phyloP scores from a whole-genome alignment of 768 basidiomycete genomes.

The Leccinum incarnatum region DNA sequence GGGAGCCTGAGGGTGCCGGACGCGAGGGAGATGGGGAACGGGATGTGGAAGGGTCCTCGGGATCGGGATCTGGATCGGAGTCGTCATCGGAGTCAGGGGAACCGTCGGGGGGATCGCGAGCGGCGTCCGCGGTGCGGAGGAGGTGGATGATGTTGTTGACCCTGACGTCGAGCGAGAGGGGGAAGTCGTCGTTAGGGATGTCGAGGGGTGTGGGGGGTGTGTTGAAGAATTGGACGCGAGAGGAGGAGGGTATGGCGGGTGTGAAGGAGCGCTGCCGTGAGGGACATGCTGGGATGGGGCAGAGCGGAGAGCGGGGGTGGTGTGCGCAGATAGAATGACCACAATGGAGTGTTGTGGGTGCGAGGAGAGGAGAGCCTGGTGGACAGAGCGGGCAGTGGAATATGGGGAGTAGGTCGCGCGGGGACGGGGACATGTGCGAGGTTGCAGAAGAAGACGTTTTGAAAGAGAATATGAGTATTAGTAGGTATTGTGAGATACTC shows the following conservation, averaged over 20 bases:
- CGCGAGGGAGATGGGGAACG: not conserved
- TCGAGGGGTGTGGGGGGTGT: slow-evolving; percentile 30
- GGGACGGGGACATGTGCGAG: slow-evolving; percentile 20
- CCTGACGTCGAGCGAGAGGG: slow-evolving; percentile 48
- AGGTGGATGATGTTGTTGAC: slow-evolving; percentile 54
- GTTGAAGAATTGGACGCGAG: slow-evolving; percentile 34
- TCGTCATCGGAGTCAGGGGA: slow-evolving; percentile 31
- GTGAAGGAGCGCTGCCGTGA: slow-evolving; percentile 12
- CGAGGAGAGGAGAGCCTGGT: slow-evolving; percentile 33
- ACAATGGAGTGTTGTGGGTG: slow-evolving; percentile 65
- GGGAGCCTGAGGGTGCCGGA: slow-evolving; percentile 1
- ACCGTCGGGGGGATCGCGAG: slow-evolving; percentile 9
- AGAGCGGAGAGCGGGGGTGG: slow-evolving; percentile 41
- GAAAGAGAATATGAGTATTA: slow-evolving; percentile 1
- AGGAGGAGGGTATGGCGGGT: slow-evolving; percentile 42
- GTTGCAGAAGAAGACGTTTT: not conserved
- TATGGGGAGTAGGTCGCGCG: slow-evolving; percentile 35
- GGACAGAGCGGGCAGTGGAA: slow-evolving; percentile 57
- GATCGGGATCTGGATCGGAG: slow-evolving; percentile 23
- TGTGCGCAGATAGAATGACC: slow-evolving; percentile 76
- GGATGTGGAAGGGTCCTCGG: slow-evolving; percentile 24
- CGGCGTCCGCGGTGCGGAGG: slow-evolving; percentile 25
- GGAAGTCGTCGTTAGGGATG: not conserved
- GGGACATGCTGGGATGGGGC: slow-evolving; percentile 39
- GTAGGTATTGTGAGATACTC: not conserved